Evolutionary conservation across 257 asterid genomes (phyloP).

Genomic region (Gentiana straminea): DNA sequence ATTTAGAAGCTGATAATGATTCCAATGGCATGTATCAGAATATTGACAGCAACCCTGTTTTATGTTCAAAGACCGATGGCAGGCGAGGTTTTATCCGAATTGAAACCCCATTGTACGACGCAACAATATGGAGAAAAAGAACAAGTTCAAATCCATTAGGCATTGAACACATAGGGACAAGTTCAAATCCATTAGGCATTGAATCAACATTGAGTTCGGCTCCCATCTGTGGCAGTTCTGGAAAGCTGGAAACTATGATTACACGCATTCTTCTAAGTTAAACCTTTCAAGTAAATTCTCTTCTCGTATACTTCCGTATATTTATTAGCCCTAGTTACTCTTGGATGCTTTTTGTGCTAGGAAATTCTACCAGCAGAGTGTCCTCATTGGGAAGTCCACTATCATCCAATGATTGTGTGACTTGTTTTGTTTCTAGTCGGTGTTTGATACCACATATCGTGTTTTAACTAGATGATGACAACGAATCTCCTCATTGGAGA

Average conservation of each 20-base stretch:
- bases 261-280: conserved; percentile 36
- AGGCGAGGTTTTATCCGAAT: conserved; percentile 17
- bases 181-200: conserved; percentile 50
- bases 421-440: too few relatives aligned
- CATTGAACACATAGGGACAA: conserved; percentile 22
- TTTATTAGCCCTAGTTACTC: too few relatives aligned
- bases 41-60: too few relatives aligned
- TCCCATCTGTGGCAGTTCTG: conserved; percentile 89
- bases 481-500: background rate
- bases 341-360: too few relatives aligned
- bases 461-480: background rate
- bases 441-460: background rate
- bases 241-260: conserved; percentile 82
- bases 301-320: background rate
- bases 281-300: conserved; percentile 35
- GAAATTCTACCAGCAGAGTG: too few relatives aligned
- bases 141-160: conserved; percentile 17
- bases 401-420: too few relatives aligned
- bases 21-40: too few relatives aligned
- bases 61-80: conserved; percentile 26
- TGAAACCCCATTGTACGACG: conserved; percentile 15
- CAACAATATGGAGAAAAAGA: conserved; percentile 25
- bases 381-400: too few relatives aligned
- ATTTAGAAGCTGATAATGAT: too few relatives aligned
- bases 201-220: conserved; percentile 64